phyloP scores from a whole-genome alignment of 805 yeast genomes.

The Torulaspora quercuum region DNA sequence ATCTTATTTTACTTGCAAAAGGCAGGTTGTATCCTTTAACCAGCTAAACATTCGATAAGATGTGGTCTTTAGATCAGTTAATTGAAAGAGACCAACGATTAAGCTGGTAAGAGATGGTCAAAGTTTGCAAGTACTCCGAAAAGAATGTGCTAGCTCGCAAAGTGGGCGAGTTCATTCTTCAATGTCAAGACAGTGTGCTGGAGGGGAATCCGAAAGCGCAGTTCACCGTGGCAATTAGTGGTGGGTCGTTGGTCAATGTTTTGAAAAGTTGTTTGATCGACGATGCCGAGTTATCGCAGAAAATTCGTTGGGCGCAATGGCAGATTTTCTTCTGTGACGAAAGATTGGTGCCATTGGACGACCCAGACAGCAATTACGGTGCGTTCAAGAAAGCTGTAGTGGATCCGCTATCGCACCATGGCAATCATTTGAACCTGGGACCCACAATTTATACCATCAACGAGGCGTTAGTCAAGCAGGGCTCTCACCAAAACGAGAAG shows the following conservation, averaged over 20 bases:
- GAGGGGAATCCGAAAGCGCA: slow-evolving; percentile 30
- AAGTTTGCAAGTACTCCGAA: slow-evolving; percentile 43
- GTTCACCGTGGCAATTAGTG: slow-evolving; percentile 81
- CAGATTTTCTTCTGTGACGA: slow-evolving; percentile 86
- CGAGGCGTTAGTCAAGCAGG: slow-evolving; percentile 55
- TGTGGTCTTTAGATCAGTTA: not conserved
- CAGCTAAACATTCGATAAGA: not conserved
- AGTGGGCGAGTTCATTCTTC: slow-evolving; percentile 60
- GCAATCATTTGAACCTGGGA: slow-evolving; percentile 37
- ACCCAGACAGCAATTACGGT: slow-evolving; percentile 84
- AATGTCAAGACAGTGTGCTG: slow-evolving; percentile 60
- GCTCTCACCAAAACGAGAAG: slow-evolving; percentile 47
- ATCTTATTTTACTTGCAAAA: too few species aligned
- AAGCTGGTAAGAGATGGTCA: slow-evolving; percentile 37
- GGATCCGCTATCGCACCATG: slow-evolving; percentile 43
- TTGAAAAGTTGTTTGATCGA: slow-evolving; percentile 60
- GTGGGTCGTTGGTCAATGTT: slow-evolving; percentile 84
- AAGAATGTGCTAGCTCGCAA: slow-evolving; percentile 59
- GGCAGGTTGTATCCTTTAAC: too few species aligned
- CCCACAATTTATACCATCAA: slow-evolving; percentile 69
- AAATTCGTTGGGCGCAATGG: slow-evolving; percentile 70
- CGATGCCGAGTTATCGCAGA: slow-evolving; percentile 42
- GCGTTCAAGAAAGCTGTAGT: slow-evolving; percentile 65
- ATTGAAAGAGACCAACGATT: too few species aligned
- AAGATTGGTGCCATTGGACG: slow-evolving; percentile 77